Conservation (phyloP, 495 filamentous ascomycete species). For the Penicillium tannophilum region DNA sequence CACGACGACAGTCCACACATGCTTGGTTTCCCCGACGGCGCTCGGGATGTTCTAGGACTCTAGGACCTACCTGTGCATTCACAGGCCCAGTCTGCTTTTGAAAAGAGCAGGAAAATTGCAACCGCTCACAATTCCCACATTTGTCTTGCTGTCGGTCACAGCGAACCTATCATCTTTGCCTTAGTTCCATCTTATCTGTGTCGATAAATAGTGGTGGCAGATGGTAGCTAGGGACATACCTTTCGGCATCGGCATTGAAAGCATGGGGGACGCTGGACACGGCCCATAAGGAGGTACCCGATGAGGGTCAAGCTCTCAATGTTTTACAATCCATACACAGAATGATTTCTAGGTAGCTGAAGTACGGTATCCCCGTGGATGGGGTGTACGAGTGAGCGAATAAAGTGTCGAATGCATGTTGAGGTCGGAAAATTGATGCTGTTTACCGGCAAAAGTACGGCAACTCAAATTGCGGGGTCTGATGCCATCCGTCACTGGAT, state of each 20-base stretch:
- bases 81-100: not conserved
- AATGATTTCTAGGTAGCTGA: not conserved
- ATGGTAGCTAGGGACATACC: constrained; percentile 3
- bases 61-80: not conserved
- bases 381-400: not conserved
- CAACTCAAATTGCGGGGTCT: constrained; percentile 3
- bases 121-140: constrained; percentile 20
- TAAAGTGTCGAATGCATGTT: not conserved
- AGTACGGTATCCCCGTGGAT: not conserved
- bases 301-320: not conserved
- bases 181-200: not conserved
- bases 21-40: constrained; percentile 16
- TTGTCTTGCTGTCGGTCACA: constrained; percentile 17
- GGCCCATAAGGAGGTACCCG: constrained; percentile 10
- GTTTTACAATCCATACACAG: not conserved
- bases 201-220: not conserved
- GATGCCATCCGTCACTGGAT: constrained; percentile 3
- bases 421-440: not conserved
- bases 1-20: constrained; percentile 18
- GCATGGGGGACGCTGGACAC: constrained; percentile 16
- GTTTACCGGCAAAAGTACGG: not conserved
- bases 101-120: constrained; percentile 20
- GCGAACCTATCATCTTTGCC: constrained; percentile 15
- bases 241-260: constrained; percentile 24
- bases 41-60: constrained; percentile 4